A percentile compares a stretch with the other conserved stretches of the same genome.
phyloP scores from a whole-genome alignment of 805 yeast genomes.

The Kluyveromyces aestuarii region DNA sequence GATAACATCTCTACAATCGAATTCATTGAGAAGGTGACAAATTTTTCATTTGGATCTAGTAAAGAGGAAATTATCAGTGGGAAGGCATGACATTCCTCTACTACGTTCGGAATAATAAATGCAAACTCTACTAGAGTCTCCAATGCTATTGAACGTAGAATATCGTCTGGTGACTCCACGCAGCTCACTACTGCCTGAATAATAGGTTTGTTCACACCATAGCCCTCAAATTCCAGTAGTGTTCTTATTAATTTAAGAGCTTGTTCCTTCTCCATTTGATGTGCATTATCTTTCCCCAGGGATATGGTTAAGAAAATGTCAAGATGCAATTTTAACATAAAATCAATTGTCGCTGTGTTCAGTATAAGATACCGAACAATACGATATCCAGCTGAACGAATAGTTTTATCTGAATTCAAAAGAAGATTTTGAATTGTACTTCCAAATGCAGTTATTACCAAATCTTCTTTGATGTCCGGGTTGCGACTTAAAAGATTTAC shows the following conservation, averaged over 20 bases:
- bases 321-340: slow-evolving; percentile 44
- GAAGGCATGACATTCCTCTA: slow-evolving; percentile 40
- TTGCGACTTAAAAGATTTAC: slow-evolving; percentile 45
- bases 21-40: slow-evolving; percentile 20
- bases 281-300: slow-evolving; percentile 46
- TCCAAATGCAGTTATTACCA: slow-evolving; percentile 50
- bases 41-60: slow-evolving; percentile 19
- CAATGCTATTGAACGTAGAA: slow-evolving; percentile 40
- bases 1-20: slow-evolving; percentile 23
- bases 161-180: slow-evolving; percentile 47
- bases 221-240: slow-evolving; percentile 40
- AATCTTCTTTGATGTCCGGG: slow-evolving; percentile 55
- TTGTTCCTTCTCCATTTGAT: slow-evolving; percentile 60
- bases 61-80: slow-evolving; percentile 29
- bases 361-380: slow-evolving; percentile 57
- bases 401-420: slow-evolving; percentile 46
- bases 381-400: slow-evolving; percentile 69
- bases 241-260: slow-evolving; percentile 64
- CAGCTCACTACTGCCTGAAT: slow-evolving; percentile 59
- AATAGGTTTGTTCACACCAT: slow-evolving; percentile 57
- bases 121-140: slow-evolving; percentile 52
- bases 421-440: slow-evolving; percentile 52
- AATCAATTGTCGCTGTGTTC: slow-evolving; percentile 43
- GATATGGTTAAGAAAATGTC: slow-evolving; percentile 59
- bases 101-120: slow-evolving; percentile 35